Evolutionary conservation across 2,329 filamentous ascomycete genomes (phyloP).

Genomic region (Talaromyces islandicus): DNA sequence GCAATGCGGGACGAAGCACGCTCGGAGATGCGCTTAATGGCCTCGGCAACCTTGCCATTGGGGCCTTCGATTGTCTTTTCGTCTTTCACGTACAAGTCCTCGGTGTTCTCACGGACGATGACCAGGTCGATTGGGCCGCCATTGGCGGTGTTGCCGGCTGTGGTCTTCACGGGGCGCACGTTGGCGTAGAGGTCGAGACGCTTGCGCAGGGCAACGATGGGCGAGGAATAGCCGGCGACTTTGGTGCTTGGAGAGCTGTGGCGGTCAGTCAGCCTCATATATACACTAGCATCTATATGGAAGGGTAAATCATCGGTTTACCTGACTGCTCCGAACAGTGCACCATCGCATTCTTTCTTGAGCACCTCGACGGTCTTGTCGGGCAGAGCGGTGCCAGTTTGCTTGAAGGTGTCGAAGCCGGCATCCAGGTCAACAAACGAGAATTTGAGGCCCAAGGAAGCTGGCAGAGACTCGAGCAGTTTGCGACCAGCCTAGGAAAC

Average conservation of each 20-base stretch:
- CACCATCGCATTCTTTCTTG: constrained; percentile 86
- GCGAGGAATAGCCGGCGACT: constrained; percentile 91
- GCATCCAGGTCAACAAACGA: constrained; percentile 89
- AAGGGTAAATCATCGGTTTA: constrained; percentile 18
- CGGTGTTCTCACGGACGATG: constrained; percentile 97
- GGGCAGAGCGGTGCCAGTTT: constrained; percentile 80
- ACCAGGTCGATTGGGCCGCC: constrained; percentile 79
- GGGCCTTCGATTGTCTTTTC: constrained; percentile 74
- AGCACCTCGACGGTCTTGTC: constrained; percentile 87
- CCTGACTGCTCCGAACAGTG: constrained; percentile 91
- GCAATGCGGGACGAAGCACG: constrained; percentile 80
- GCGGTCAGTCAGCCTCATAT: neutral
- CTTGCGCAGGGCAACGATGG: constrained; percentile 95
- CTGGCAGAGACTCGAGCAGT: constrained; percentile 84
- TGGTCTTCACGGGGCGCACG: constrained; percentile 89
- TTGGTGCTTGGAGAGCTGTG: constrained; percentile 73
- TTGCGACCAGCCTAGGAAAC: constrained; percentile 63
- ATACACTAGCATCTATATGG: neutral
- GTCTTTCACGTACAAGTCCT: constrained; percentile 97
- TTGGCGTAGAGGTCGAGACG: constrained; percentile 93
- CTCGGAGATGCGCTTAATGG: constrained; percentile 94
- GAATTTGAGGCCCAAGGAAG: constrained; percentile 89
- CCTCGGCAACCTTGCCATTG: constrained; percentile 80
- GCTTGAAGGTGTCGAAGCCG: constrained; percentile 88
- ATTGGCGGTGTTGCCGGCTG: constrained; percentile 40